Evolutionary conservation across 225 moss, liverwort and hornwort species (phyloP).

Genomic region (Asterella californica): DNA sequence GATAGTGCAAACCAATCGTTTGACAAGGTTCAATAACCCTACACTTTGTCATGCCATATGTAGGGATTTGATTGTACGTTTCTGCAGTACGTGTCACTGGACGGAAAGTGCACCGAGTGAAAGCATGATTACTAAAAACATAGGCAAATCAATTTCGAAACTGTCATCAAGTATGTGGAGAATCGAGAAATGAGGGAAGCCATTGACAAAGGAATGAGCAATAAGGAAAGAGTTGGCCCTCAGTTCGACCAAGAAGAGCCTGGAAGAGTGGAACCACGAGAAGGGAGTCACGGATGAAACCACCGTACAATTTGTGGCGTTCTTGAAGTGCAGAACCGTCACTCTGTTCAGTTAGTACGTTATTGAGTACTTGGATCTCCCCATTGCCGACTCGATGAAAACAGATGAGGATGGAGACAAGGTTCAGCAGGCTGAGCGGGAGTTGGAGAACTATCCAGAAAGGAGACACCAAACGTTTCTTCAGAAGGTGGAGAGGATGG

Average conservation of each 20-base stretch:
- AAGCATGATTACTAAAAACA: conserved; percentile 19
- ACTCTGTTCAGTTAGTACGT: conserved; percentile 17
- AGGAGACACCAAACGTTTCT: conserved; percentile 9
- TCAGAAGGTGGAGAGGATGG: conserved; percentile 14
- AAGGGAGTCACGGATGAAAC: conserved; percentile 17
- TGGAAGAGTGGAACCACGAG: conserved; percentile 16
- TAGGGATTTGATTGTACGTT: conserved; percentile 8
- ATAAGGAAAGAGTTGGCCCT: conserved; percentile 20
- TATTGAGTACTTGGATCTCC: conserved; percentile 22
- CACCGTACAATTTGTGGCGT: conserved; percentile 15
- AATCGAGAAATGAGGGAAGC: conserved; percentile 13
- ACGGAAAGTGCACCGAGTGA: conserved; percentile 17
- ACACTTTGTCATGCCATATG: conserved; percentile 21
- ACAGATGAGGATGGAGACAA: conserved; percentile 7
- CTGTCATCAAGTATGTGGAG: conserved; percentile 17
- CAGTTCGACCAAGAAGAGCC: conserved; percentile 12
- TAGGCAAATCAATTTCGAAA: conserved; percentile 24
- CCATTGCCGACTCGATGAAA: conserved; percentile 18
- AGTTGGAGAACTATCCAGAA: conserved; percentile 6
- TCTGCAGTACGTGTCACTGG: conserved; percentile 8
- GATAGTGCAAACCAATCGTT: conserved; percentile 13
- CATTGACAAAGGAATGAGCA: conserved; percentile 10
- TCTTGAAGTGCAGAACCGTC: conserved; percentile 20
- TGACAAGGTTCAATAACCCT: conserved; percentile 13
- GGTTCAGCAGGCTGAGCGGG: conserved; percentile 9